A percentile compares a stretch with the other conserved stretches of the same genome.
Evolutionary conservation across 495 filamentous ascomycete genomes (phyloP).

Genomic region (Penicillium simplicissimum): DNA sequence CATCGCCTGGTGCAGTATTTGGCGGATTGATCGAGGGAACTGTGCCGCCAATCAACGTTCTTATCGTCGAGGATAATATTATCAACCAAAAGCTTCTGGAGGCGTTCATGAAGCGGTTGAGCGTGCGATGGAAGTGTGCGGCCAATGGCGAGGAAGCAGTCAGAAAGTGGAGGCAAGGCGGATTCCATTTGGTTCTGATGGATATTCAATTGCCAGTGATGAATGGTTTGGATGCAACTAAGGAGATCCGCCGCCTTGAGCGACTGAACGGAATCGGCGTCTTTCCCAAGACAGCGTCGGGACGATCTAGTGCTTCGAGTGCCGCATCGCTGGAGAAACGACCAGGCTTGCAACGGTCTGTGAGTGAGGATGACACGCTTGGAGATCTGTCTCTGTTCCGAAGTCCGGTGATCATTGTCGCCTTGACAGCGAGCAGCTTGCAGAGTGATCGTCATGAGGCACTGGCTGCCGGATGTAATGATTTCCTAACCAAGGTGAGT

Average conservation of each 20-base stretch:
- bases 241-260: slow-evolving; percentile 90
- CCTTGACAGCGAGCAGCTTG: slow-evolving; percentile 87
- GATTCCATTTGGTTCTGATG: slow-evolving; percentile 98
- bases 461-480: slow-evolving; percentile 93
- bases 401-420: slow-evolving; percentile 95
- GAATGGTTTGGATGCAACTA: slow-evolving; percentile 95
- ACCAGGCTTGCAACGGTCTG: slow-evolving; percentile 27
- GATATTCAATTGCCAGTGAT: slow-evolving; percentile 98
- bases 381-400: slow-evolving; percentile 74
- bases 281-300: slow-evolving; percentile 60
- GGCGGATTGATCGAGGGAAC: slow-evolving; percentile 75
- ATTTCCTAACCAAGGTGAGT: slow-evolving; percentile 95
- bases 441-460: slow-evolving; percentile 96
- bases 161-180: slow-evolving; percentile 85
- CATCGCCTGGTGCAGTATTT: slow-evolving; percentile 38
- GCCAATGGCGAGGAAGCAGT: slow-evolving; percentile 94
- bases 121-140: slow-evolving; percentile 96
- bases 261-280: slow-evolving; percentile 87
- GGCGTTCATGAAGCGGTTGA: slow-evolving; percentile 93
- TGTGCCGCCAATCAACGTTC: slow-evolving; percentile 94
- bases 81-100: slow-evolving; percentile 94
- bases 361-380: slow-evolving; percentile 65
- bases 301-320: slow-evolving; percentile 40
- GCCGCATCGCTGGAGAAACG: slow-evolving; percentile 28
- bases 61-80: slow-evolving; percentile 98